These are phyloP conservation scores for Pochonia chlamydosporia DNA, from an alignment of 2,329 filamentous ascomycete species.

Conservation along the genomic window DNA sequence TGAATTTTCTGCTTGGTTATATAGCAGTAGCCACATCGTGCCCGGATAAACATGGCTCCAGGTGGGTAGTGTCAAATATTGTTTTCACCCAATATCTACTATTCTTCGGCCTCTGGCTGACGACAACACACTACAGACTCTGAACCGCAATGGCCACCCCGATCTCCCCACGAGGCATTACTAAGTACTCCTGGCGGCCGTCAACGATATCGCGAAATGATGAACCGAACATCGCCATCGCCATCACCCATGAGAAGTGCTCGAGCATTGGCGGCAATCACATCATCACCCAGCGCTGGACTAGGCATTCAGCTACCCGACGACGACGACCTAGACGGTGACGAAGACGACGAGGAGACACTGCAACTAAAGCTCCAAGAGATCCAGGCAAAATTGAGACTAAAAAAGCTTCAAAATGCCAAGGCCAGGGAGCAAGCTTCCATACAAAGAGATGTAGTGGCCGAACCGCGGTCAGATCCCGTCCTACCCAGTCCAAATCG, in stretches of 20 bases:
- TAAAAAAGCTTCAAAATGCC: conserved; percentile 76
- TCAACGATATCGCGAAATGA: conserved; percentile 63
- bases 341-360: conserved; percentile 84
- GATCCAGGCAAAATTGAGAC: conserved; percentile 79
- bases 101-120: conserved; percentile 2
- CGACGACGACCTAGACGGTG: conserved; percentile 41
- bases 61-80: conserved; percentile 8
- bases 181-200: conserved; percentile 71
- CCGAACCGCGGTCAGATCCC: conserved; percentile 12
- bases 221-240: conserved; percentile 61
- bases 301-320: conserved; percentile 28
- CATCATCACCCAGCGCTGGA: conserved; percentile 15
- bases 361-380: conserved; percentile 79
- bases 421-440: conserved; percentile 16
- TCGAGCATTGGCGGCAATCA: conserved; percentile 11
- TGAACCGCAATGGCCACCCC: conserved; percentile 58
- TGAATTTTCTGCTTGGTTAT: no score
- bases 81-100: background rate
- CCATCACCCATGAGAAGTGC: conserved; percentile 49
- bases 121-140: conserved; percentile 22
- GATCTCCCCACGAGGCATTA: conserved; percentile 60
- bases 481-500: conserved; percentile 16
- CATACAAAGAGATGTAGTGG: conserved; percentile 15
- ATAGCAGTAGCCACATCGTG: no score
- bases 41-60: conserved; percentile 12